Evolutionary conservation across 495 filamentous ascomycete genomes (phyloP).

Genomic region (Penicillium canariense): DNA sequence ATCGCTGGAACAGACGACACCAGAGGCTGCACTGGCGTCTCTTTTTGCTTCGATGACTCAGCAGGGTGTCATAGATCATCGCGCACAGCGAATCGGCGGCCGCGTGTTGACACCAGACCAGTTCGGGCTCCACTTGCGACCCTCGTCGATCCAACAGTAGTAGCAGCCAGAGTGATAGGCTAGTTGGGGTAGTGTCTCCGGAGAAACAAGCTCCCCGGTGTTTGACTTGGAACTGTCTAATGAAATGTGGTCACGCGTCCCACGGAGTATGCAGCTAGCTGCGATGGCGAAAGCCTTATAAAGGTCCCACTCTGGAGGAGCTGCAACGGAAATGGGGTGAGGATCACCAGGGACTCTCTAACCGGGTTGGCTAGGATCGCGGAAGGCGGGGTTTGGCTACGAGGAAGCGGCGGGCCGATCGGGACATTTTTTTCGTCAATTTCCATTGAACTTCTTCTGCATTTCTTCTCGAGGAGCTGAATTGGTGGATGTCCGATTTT

Average conservation of each 20-base stretch:
- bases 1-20: not conserved
- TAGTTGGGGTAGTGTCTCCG: not conserved
- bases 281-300: not conserved
- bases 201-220: too few species aligned
- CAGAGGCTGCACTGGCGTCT: not conserved
- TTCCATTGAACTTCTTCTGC: too few species aligned
- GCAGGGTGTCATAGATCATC: conserved; percentile 17
- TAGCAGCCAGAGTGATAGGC: not conserved
- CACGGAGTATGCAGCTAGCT: not conserved
- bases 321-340: not conserved
- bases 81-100: not conserved
- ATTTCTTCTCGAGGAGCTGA: too few species aligned
- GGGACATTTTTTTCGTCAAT: too few species aligned
- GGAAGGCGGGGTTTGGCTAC: too few species aligned
- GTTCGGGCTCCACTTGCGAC: not conserved
- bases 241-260: not conserved
- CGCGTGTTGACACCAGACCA: not conserved
- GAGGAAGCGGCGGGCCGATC: too few species aligned
- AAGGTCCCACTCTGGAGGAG: not conserved
- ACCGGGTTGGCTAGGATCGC: not conserved
- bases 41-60: conserved; percentile 20
- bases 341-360: not conserved
- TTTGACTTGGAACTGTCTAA: not conserved
- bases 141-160: not conserved
- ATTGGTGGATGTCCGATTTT: too few species aligned